A percentile compares a stretch with the other conserved stretches of the same genome.
Evolutionary conservation across 352 stramenopile species (phyloP).

Genomic region (Phytophthora multivora): DNA sequence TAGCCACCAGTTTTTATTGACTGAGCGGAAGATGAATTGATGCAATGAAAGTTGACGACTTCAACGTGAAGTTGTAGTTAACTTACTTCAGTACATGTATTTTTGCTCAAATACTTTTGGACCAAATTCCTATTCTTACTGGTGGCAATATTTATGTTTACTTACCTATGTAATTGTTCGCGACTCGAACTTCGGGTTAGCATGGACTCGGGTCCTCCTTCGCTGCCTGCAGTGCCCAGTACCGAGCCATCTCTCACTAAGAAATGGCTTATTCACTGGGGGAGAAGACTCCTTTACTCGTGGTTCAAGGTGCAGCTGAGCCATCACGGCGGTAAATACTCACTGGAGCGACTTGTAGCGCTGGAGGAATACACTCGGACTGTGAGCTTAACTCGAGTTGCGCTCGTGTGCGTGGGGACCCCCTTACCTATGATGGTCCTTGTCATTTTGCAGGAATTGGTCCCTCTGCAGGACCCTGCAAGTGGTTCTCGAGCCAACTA

Average conservation of each 20-base stretch:
- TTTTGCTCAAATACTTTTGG: no score
- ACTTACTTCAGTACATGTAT: no score
- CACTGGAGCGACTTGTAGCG: neutral
- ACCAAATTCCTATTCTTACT: neutral
- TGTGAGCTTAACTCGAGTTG: neutral
- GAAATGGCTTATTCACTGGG: neutral
- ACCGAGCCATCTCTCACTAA: neutral
- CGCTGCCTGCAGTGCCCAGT: neutral
- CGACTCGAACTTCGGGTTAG: no score
- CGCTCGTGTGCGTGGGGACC: neutral
- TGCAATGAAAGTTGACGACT: neutral
- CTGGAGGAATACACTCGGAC: neutral
- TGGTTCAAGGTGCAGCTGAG: neutral
- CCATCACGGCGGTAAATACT: neutral
- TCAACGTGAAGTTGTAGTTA: neutral
- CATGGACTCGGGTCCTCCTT: neutral
- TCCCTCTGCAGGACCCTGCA: slow-evolving; percentile 7
- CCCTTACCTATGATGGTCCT: neutral
- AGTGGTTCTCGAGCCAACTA: slow-evolving; percentile 4
- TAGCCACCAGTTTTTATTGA: slow-evolving; percentile 65
- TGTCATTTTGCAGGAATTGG: slow-evolving; percentile 5
- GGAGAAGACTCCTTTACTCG: neutral
- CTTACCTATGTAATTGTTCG: neutral
- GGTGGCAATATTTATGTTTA: neutral
- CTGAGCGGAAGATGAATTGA: neutral